Base-by-base conservation (phyloP, 2,329 filamentous ascomycete species). In the Nectriaceae sp. region DNA sequence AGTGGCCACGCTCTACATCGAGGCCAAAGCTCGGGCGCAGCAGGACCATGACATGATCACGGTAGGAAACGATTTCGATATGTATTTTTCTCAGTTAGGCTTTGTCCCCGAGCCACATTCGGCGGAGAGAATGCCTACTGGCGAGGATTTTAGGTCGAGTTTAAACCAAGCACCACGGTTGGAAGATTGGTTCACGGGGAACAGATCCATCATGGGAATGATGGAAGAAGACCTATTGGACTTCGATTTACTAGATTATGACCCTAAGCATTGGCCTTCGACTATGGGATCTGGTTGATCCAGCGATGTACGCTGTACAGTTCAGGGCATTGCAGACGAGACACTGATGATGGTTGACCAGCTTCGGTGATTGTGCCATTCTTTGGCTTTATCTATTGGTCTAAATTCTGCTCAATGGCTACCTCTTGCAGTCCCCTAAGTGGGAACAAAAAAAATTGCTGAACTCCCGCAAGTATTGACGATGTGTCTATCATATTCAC, bases 141-240 rank as follows among this genome's bases (percentile, higher is more conserved):
- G 38, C 4, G 18, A 18, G n/a, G 39, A 20, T 3, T 11, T 24
- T 16, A 24, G 18, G 19, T 4, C 15, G 11, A 19, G 18, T 5
- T 16, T 15, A 21, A 26, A 40, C 13, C 36, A 40, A 33, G 16
- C 22, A 22, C 43, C 24, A 3, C 22, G 22, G 18, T 29, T 46
- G 29, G 44, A 46, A 16, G 38, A 35, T 20, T 46, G 44, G 38
- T 46, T 46, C 18, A 24, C 38, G 4, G 38, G 38, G 11, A 46
- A 26, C 29, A 35, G 29, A 38, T 46, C 37, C 5, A 41, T 46
- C 8, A 46, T 46, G 44, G 38, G 44, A 20, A 37, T 46, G 44
- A 42, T 46, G 44, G 44, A 46, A n/a, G 44, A 46, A 19, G 44
- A 42, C 11, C 24, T 40, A 10, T 29, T 42, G 26, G 38, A 37